Percentiles rank a stretch among this genome's conserved stretches.
Conservation (phyloP, 148 eudicot genomes). For the Polygonum maritimum region DNA sequence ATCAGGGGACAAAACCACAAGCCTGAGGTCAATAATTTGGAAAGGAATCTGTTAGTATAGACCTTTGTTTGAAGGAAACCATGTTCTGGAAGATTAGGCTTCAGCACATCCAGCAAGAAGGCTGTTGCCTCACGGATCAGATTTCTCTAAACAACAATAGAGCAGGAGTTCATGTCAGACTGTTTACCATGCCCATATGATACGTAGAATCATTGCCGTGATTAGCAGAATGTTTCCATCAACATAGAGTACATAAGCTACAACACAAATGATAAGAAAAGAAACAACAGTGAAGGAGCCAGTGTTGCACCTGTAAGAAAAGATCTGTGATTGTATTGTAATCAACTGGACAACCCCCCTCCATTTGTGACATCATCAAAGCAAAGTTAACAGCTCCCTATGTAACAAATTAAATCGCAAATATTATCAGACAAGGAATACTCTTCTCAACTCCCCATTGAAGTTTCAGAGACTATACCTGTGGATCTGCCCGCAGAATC, state of each 20-base stretch:
- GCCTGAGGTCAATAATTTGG: not conserved
- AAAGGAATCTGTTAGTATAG: not conserved
- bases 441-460: not conserved
- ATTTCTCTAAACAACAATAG: conserved; percentile 52
- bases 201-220: not conserved
- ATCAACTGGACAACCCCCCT: conserved; percentile 97
- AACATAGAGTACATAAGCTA: not conserved
- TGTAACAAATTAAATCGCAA: conserved; percentile 14
- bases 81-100: conserved; percentile 92
- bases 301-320: conserved; percentile 71
- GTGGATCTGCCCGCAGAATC: conserved; percentile 83
- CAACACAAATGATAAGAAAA: not conserved
- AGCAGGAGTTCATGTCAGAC: not conserved
- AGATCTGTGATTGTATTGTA: conserved; percentile 96
- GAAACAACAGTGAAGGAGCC: not conserved
- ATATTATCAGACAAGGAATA: not conserved
- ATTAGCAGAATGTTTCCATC: not conserved
- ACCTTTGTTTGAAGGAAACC: conserved; percentile 87
- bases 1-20: not conserved
- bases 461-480: conserved; percentile 31
- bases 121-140: conserved; percentile 99
- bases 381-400: conserved; percentile 99
- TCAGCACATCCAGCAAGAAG: conserved; percentile 87
- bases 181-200: not conserved
- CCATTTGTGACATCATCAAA: conserved; percentile 99